A percentile compares a stretch with the other conserved stretches of the same genome.
phyloP scores from a whole-genome alignment of 2,329 filamentous ascomycete genomes.

The Rutstroemia sp. region DNA sequence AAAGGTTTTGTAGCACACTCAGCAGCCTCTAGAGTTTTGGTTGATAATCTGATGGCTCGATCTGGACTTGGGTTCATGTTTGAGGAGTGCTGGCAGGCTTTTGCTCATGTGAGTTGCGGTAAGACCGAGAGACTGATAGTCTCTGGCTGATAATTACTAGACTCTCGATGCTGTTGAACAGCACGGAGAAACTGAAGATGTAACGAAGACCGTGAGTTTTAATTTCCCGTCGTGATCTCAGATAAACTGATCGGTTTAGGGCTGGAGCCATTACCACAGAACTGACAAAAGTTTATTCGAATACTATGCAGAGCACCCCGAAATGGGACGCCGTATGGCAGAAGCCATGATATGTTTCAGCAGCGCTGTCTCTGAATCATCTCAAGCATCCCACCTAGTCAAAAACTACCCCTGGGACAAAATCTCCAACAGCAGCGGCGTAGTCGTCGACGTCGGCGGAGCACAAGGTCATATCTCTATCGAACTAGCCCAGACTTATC shows the following conservation, averaged over 20 bases:
- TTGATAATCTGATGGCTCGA: neutral
- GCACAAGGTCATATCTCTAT: slow-evolving; percentile 20
- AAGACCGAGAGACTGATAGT: neutral
- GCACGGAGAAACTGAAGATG: neutral
- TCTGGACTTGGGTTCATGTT: neutral
- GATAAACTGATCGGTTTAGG: too few relatives aligned
- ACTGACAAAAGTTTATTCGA: neutral
- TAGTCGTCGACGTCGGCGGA: slow-evolving; percentile 16
- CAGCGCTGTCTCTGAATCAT: neutral
- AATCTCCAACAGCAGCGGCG: neutral
- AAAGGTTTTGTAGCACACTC: neutral
- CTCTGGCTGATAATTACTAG: neutral
- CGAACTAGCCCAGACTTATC: slow-evolving; percentile 17
- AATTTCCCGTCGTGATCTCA: too few relatives aligned
- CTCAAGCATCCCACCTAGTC: neutral
- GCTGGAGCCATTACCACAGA: neutral
- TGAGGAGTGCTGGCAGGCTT: neutral
- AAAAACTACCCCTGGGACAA: neutral
- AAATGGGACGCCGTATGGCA: neutral
- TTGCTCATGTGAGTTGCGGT: neutral
- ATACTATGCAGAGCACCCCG: neutral
- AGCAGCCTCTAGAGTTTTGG: neutral
- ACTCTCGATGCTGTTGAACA: neutral
- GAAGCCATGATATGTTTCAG: neutral
- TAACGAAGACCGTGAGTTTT: neutral